Evolutionary conservation across 2,329 filamentous ascomycete species (phyloP).

Genomic region (Aureobasidium subglaciale): DNA sequence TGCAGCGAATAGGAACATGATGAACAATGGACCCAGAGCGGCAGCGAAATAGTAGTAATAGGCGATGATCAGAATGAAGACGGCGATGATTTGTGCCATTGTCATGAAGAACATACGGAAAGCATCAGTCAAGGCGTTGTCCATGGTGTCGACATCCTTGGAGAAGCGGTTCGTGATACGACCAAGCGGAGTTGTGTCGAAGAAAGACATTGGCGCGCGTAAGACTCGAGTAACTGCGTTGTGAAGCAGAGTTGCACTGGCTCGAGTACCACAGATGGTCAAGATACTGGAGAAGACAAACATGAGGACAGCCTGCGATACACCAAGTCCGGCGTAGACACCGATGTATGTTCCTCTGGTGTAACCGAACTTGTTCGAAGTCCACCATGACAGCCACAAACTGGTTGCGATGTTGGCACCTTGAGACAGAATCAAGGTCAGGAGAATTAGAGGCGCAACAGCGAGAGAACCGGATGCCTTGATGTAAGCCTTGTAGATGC

Average conservation of each 20-base stretch:
- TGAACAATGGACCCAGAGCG: slow-evolving; percentile 60
- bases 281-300: slow-evolving; percentile 75
- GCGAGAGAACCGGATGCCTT: slow-evolving; percentile 64
- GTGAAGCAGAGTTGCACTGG: slow-evolving; percentile 75
- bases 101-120: slow-evolving; percentile 92
- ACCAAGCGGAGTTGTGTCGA: slow-evolving; percentile 91
- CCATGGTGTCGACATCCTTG: slow-evolving; percentile 93
- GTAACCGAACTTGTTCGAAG: slow-evolving; percentile 65
- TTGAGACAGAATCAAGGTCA: slow-evolving; percentile 65
- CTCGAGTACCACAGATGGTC: slow-evolving; percentile 70
- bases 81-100: slow-evolving; percentile 69
- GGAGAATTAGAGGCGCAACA: slow-evolving; percentile 57
- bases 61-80: slow-evolving; percentile 87
- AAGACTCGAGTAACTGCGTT: slow-evolving; percentile 70
- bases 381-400: slow-evolving; percentile 93
- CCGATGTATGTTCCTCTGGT: slow-evolving; percentile 63
- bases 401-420: slow-evolving; percentile 81
- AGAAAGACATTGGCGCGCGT: slow-evolving; percentile 74
- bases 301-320: slow-evolving; percentile 62
- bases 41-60: slow-evolving; percentile 86
- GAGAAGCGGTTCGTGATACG: slow-evolving; percentile 96
- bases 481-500: slow-evolving; percentile 72
- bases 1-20: slow-evolving; percentile 74
- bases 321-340: slow-evolving; percentile 64
- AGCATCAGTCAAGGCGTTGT: slow-evolving; percentile 81